These are phyloP conservation scores for Agarophyton chilense DNA, from an alignment of 23 red algal genomes.

Conservation along the genomic window DNA sequence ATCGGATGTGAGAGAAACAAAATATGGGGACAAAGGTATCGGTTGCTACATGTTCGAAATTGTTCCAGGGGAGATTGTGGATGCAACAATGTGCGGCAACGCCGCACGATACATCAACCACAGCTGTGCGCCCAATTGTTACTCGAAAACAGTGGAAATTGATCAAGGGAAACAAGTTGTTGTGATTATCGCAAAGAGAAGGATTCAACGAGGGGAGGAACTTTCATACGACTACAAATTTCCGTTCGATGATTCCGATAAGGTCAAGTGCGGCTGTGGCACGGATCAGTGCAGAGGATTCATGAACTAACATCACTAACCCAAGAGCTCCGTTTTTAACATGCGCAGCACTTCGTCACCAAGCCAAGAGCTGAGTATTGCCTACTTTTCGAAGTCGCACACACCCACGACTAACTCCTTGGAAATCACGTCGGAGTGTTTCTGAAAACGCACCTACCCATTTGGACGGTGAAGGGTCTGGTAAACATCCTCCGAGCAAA, in stretches of 20 bases:
- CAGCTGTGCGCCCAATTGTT: conserved; percentile 92
- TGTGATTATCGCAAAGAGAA: conserved; percentile 74
- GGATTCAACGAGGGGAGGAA: conserved; percentile 82
- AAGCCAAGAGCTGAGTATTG: not conserved
- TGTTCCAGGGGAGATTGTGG: conserved; percentile 74
- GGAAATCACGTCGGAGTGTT: not conserved
- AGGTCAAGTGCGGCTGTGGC: conserved; percentile 61
- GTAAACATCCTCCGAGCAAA: not conserved
- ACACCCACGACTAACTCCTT: not conserved
- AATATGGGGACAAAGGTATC: conserved; percentile 75
- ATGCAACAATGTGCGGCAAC: conserved; percentile 92
- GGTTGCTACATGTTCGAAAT: conserved; percentile 99
- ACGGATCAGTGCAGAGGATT: conserved; percentile 57
- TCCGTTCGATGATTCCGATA: conserved; percentile 68
- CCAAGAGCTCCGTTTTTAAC: not conserved
- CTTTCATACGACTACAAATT: conserved; percentile 97
- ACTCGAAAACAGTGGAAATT: conserved; percentile 66
- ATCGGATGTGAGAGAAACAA: conserved; percentile 81
- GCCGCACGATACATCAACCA: conserved; percentile 97
- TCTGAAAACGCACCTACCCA: not conserved
- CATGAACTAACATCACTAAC: conserved; percentile 66
- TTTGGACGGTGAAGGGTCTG: not conserved
- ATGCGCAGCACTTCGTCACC: not conserved
- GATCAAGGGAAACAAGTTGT: conserved; percentile 72
- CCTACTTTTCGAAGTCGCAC: conserved; percentile 4